Percentiles rank a stretch among this genome's conserved stretches.
Conservation (phyloP, 2,329 filamentous ascomycete genomes). For the Fusarium coicis region DNA sequence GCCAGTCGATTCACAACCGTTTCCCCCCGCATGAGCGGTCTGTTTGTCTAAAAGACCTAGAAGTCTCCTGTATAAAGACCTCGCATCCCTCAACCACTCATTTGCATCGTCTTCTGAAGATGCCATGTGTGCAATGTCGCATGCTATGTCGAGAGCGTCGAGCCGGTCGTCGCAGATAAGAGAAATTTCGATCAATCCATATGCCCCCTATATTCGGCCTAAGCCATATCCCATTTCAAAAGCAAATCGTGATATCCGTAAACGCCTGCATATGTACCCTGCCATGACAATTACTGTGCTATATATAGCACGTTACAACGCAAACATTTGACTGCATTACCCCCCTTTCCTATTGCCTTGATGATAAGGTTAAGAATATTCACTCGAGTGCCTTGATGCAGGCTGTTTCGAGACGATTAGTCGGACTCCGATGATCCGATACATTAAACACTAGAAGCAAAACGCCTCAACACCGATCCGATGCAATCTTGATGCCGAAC, state of each 20-base stretch:
- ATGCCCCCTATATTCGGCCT: conserved; percentile 7
- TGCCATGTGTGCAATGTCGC: conserved; percentile 13
- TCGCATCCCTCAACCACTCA: conserved; percentile 8
- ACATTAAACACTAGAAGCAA: conserved; percentile 37
- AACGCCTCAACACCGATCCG: conserved; percentile 47
- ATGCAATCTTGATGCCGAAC: conserved; percentile 49
- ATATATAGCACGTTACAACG: conserved; percentile 15
- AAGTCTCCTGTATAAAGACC: conserved; percentile 31
- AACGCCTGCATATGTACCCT: conserved; percentile 30
- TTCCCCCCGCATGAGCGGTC: conserved; percentile 45
- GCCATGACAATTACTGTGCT: conserved; percentile 23
- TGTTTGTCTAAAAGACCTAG: conserved; percentile 43
- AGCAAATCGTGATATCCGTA: conserved; percentile 34
- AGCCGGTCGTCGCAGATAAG: conserved; percentile 23
- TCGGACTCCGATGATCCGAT: conserved; percentile 25
- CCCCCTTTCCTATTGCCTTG: conserved; percentile 15
- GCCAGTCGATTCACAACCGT: conserved; percentile 23
- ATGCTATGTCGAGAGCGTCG: conserved; percentile 15
- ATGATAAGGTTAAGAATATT: conserved; percentile 18
- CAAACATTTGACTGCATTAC: conserved; percentile 27
- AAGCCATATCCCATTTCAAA: conserved; percentile 22
- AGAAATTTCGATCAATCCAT: conserved; percentile 11
- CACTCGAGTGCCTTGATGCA: conserved; percentile 15
- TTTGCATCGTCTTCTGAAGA: background rate
- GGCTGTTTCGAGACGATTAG: conserved; percentile 36